Conservation (phyloP, 306 rosid genomes). For the Acmispon strigosus region DNA sequence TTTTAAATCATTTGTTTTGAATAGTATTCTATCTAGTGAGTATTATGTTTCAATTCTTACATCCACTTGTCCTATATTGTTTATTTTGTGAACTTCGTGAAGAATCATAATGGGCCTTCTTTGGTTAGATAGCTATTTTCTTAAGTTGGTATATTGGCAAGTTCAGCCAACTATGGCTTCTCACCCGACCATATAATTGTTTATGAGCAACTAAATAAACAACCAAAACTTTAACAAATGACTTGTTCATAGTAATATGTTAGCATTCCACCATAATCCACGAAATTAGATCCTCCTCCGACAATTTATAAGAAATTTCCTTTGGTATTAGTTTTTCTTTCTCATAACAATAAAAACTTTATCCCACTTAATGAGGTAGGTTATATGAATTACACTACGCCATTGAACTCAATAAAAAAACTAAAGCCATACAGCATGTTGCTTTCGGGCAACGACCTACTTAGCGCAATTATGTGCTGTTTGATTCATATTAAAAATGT, state of each 20-base stretch:
- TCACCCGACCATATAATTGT: conserved; percentile 20
- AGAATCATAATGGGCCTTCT: conserved; percentile 32
- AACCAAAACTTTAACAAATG: neutral
- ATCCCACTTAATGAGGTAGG: too few species aligned
- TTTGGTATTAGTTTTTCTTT: too few species aligned
- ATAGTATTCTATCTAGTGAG: conserved; percentile 16
- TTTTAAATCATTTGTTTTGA: conserved; percentile 11
- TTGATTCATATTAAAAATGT: too few species aligned
- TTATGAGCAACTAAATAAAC: neutral
- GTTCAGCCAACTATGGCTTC: conserved; percentile 47
- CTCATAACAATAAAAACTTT: too few species aligned
- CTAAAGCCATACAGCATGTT: too few species aligned
- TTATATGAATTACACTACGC: too few species aligned
- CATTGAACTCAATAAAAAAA: too few species aligned
- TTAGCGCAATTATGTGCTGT: too few species aligned
- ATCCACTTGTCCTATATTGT: conserved; percentile 8
- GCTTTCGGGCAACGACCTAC: too few species aligned
- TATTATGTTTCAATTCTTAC: conserved; percentile 17
- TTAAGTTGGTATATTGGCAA: conserved; percentile 65
- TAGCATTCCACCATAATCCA: conserved; percentile 1
- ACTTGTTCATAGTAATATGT: neutral
- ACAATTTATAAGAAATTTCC: neutral
- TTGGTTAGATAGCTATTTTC: conserved; percentile 60
- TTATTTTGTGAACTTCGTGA: conserved; percentile 24
- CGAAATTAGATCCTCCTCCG: neutral